Percentiles rank a stretch among this genome's conserved stretches.
These are phyloP conservation scores for Boletus sp. DNA, from an alignment of 768 basidiomycete species.

Conservation along the genomic window DNA sequence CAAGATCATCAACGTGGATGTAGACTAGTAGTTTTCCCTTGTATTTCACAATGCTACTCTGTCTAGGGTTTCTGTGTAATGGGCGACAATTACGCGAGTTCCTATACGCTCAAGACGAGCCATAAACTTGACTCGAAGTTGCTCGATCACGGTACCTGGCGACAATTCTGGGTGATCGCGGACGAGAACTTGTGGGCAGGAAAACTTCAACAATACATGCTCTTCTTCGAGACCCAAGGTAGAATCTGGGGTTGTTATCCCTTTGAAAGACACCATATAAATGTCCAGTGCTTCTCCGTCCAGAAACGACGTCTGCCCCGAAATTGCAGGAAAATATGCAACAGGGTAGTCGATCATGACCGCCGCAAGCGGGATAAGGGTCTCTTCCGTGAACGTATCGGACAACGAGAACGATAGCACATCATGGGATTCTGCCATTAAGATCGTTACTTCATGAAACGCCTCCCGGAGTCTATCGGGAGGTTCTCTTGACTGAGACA, in stretches of 20 bases:
- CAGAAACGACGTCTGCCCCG: constrained; percentile 40
- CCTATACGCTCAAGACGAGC: constrained; percentile 29
- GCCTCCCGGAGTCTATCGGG: constrained; percentile 14
- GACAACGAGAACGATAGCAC: constrained; percentile 31
- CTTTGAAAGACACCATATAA: constrained; percentile 37
- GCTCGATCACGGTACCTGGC: constrained; percentile 25
- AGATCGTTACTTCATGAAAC: constrained; percentile 6
- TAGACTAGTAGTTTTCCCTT: constrained; percentile 46
- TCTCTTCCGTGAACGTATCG: constrained; percentile 22
- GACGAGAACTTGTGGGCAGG: constrained; percentile 44
- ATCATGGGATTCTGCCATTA: constrained; percentile 7
- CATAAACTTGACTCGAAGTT: constrained; percentile 36
- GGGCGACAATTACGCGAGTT: constrained; percentile 24
- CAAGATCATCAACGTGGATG: constrained; percentile 79
- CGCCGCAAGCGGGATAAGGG: constrained; percentile 53
- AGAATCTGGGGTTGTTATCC: neutral
- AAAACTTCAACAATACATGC: constrained; percentile 54
- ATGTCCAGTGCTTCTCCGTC: constrained; percentile 47
- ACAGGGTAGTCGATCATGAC: constrained; percentile 63
- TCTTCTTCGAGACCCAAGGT: neutral
- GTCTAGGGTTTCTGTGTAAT: constrained; percentile 40
- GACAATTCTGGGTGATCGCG: constrained; percentile 12
- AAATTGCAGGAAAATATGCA: constrained; percentile 48
- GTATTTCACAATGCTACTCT: constrained; percentile 45
- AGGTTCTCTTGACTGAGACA: constrained; percentile 11